Conservation (phyloP, 2,329 filamentous ascomycete species). For the Malbranchea zuffiana region DNA sequence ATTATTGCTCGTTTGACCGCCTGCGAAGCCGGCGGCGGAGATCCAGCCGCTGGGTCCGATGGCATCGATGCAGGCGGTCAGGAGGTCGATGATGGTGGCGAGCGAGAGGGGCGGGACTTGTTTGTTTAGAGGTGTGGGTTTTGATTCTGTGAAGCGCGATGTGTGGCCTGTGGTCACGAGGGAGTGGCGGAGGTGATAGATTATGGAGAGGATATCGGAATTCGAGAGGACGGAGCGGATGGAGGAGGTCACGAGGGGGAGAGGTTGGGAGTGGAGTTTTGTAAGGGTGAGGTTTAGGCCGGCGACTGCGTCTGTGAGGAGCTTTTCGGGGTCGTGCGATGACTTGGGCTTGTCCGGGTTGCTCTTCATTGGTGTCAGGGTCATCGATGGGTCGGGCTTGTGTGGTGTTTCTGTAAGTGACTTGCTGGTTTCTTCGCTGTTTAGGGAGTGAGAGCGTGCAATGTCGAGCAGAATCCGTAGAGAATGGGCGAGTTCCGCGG, state of each 20-base stretch:
- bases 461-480: slow-evolving; percentile 31
- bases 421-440: slow-evolving; percentile 25
- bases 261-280: slow-evolving; percentile 28
- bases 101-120: slow-evolving; percentile 30
- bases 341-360: slow-evolving; percentile 13
- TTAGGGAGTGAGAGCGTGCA: slow-evolving; percentile 26
- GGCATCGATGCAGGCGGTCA: slow-evolving; percentile 38
- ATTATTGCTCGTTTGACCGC: slow-evolving; percentile 25
- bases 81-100: slow-evolving; percentile 29
- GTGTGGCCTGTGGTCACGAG: slow-evolving; percentile 35
- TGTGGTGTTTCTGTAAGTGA: slow-evolving; percentile 22
- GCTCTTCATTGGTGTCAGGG: slow-evolving; percentile 10
- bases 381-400: slow-evolving; percentile 13
- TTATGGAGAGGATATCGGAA: slow-evolving; percentile 30
- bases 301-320: slow-evolving; percentile 28
- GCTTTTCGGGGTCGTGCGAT: slow-evolving; percentile 9
- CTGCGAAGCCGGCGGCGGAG: slow-evolving; percentile 27
- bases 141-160: slow-evolving; percentile 33
- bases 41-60: slow-evolving; percentile 40
- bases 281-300: slow-evolving; percentile 30
- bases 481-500: slow-evolving; percentile 31
- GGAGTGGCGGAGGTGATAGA: slow-evolving; percentile 35
- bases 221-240: slow-evolving; percentile 31
- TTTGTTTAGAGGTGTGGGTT: slow-evolving; percentile 27
- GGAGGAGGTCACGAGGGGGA: slow-evolving; percentile 22